Evolutionary conservation across 768 basidiomycete genomes (phyloP).

Genomic region (Fistulinella prunicolor): DNA sequence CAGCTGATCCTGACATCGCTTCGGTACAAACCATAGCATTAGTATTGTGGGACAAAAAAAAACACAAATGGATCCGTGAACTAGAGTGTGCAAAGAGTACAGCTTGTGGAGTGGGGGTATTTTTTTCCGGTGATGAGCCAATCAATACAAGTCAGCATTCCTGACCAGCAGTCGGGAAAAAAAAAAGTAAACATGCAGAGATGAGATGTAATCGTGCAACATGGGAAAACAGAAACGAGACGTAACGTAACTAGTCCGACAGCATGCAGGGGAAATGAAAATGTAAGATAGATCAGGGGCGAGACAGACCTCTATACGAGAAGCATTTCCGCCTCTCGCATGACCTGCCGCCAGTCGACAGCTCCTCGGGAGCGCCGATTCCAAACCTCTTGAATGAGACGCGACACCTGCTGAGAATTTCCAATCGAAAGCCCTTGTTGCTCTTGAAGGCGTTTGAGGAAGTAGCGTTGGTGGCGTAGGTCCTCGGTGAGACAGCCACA

Average conservation of each 20-base stretch:
- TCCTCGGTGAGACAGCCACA: slow-evolving; percentile 67
- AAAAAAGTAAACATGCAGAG: slow-evolving; percentile 7
- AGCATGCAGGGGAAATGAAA: slow-evolving; percentile 4
- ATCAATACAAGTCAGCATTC: slow-evolving; percentile 13
- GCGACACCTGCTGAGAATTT: slow-evolving; percentile 55
- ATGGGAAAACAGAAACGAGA: slow-evolving; percentile 1
- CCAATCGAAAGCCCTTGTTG: slow-evolving; percentile 57
- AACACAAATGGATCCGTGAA: background rate
- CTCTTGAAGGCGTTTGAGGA: slow-evolving; percentile 46
- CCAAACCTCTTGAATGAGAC: slow-evolving; percentile 63
- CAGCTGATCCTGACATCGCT: background rate
- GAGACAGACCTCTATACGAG: slow-evolving; percentile 46
- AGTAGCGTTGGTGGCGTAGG: slow-evolving; percentile 36
- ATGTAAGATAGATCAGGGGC: background rate
- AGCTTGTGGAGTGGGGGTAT: slow-evolving; percentile 21
- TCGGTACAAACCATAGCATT: background rate
- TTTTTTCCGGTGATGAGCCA: slow-evolving; percentile 18
- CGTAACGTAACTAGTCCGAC: background rate
- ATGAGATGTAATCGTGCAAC: slow-evolving; percentile 13
- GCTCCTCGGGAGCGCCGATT: slow-evolving; percentile 35
- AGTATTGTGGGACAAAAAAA: background rate
- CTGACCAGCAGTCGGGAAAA: slow-evolving; percentile 21
- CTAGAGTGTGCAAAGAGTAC: slow-evolving; percentile 19
- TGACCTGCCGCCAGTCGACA: slow-evolving; percentile 61
- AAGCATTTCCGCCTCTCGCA: slow-evolving; percentile 50